These are phyloP conservation scores for Fusarium sp. DNA, from an alignment of 2,329 filamentous ascomycete species.

Conservation along the genomic window DNA sequence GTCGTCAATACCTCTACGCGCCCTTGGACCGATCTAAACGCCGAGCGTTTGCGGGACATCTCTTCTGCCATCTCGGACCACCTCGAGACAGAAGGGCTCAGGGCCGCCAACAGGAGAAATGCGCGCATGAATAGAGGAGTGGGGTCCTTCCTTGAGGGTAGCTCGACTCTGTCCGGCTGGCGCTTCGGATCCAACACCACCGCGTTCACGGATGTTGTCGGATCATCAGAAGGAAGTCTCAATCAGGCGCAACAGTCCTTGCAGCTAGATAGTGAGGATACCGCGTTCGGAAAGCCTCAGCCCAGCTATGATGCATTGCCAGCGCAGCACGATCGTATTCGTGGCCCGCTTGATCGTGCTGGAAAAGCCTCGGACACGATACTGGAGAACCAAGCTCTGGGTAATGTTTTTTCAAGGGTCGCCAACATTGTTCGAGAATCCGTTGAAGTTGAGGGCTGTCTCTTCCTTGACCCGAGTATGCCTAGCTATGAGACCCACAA, in stretches of 20 bases:
- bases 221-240: neutral
- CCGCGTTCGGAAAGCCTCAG: no score
- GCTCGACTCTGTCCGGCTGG: neutral
- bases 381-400: neutral
- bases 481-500: neutral
- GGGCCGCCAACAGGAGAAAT: neutral
- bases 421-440: slow-evolving; percentile 7
- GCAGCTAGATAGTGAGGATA: no score
- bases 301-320: no score
- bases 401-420: neutral
- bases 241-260: neutral
- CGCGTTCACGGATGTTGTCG: neutral
- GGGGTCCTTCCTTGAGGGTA: slow-evolving; percentile 1
- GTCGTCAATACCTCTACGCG: neutral
- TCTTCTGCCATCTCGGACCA: slow-evolving; percentile 1
- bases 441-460: slow-evolving; percentile 1
- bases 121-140: slow-evolving; percentile 2
- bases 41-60: neutral
- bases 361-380: no score
- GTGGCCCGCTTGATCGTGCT: no score
- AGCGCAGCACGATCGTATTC: no score
- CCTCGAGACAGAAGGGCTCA: slow-evolving; percentile 5
- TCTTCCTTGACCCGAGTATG: neutral
- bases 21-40: fast-evolving
- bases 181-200: neutral